Evolutionary conservation across 805 yeast genomes (phyloP), one percentile per base, ranked within the genome.

Genomic region (Zygoascus ofunaensis): DNA sequence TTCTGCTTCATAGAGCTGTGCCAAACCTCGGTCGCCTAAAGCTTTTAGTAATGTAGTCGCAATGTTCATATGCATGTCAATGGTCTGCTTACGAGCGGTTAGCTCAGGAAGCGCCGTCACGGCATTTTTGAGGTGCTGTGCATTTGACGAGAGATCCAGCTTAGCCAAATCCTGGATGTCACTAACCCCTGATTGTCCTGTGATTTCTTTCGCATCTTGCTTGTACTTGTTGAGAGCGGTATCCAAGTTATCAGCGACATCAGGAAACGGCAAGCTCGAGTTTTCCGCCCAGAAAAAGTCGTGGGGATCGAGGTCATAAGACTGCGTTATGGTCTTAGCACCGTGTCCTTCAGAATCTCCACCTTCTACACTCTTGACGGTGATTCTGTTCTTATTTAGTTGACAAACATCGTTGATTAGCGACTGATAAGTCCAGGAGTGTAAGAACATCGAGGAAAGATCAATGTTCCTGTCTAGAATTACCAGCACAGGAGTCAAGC

Each of bases 191-290:
- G 95, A 82, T 51, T 75, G 79, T 40, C 75, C 74, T 1, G 97
- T 87, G 42, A 94, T 71, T 47, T 83, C 94, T 49, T 80, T 82
- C 1, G 97, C 95, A 55, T 87, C 96, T 46, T 76, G 74, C 53
- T 89, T 90, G 65, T 92, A 92, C 44, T 73, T 71, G 47, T 81
- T 77, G 48, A 89, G 71, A 47, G 87, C 97, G 22, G 72, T 65
- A 58, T 92, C 97, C 18, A 94, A 94, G 63, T 86, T 86, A 62
- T 92, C 98, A 28, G 94, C 98, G n/a, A 94, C 97, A 60, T 90
- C 97, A 1, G 98, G 98, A 70, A 92, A 92, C 33, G 98, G 97
- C 46, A 86, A 67, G 41, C 82, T 82, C 10, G 94, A 72, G 64
- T 92, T 89, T 49, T 73, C 72, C 50, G 65, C 68, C 98, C 98